Percentiles rank a stretch among this genome's conserved stretches.
Evolutionary conservation across 352 stramenopile species (phyloP).

Genomic region (Blastocystis sp.): DNA sequence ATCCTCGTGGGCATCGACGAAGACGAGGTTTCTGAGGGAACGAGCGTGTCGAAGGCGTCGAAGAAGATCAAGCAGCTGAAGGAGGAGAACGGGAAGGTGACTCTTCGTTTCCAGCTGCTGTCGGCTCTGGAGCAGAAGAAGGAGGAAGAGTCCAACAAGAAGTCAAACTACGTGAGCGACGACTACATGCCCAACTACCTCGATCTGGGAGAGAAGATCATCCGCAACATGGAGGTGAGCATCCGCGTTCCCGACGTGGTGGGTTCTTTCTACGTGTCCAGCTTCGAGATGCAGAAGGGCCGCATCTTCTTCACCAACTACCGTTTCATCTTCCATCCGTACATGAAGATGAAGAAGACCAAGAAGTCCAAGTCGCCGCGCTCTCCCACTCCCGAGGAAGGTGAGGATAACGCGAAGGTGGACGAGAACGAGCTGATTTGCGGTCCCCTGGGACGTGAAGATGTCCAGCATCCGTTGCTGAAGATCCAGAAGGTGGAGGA

Average conservation of each 20-base stretch:
- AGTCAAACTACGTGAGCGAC: constrained; percentile 52
- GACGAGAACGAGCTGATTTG: constrained; percentile 10
- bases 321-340: constrained; percentile 56
- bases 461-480: constrained; percentile 22
- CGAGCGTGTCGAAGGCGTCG: constrained; percentile 7
- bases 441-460: constrained; percentile 22
- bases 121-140: constrained; percentile 54
- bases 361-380: constrained; percentile 47
- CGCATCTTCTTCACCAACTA: constrained; percentile 55
- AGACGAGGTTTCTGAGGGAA: not conserved
- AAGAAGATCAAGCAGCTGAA: constrained; percentile 56
- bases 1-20: constrained; percentile 43
- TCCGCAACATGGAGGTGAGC: constrained; percentile 21
- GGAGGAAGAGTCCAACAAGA: constrained; percentile 51
- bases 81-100: constrained; percentile 42
- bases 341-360: constrained; percentile 54
- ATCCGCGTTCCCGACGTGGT: constrained; percentile 48
- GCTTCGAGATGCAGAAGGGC: constrained; percentile 54
- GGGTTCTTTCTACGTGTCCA: constrained; percentile 46
- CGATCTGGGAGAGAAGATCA: constrained; percentile 38
- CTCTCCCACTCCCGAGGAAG: constrained; percentile 15
- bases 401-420: not conserved
- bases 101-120: constrained; percentile 42
- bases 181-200: constrained; percentile 55
- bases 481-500: constrained; percentile 48